Conservation (phyloP, 1,284 basidiomycete genomes). For the Moesziomyces antarcticus region DNA sequence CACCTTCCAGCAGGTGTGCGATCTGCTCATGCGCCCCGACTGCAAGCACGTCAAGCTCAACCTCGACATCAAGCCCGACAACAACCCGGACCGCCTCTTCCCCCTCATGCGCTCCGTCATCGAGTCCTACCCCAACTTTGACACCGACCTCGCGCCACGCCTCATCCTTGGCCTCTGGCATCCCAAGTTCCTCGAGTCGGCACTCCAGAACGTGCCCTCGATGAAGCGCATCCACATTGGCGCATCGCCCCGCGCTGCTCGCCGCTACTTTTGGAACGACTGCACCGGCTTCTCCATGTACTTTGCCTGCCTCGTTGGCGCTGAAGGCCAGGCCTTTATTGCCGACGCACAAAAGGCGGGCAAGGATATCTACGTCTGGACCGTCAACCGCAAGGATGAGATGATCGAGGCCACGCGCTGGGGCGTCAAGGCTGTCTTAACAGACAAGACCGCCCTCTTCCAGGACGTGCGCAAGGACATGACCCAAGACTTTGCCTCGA, state of each 20-base stretch:
- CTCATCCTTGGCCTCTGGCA: constrained; percentile 84
- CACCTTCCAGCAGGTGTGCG: constrained; percentile 62
- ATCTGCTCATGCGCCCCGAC: constrained; percentile 62
- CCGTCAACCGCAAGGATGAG: constrained; percentile 87
- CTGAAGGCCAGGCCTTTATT: constrained; percentile 78
- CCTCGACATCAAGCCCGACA: constrained; percentile 91
- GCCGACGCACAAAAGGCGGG: constrained; percentile 80
- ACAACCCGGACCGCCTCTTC: constrained; percentile 88
- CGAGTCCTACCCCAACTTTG: constrained; percentile 78
- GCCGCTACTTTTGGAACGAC: constrained; percentile 88
- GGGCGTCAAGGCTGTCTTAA: constrained; percentile 89
- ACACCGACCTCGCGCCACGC: constrained; percentile 85
- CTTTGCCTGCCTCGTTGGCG: constrained; percentile 79
- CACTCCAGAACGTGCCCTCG: constrained; percentile 81
- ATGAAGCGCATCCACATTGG: constrained; percentile 89
- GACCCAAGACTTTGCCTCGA: constrained; percentile 44
- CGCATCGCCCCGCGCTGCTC: constrained; percentile 74
- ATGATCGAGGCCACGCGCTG: constrained; percentile 96
- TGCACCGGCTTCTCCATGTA: constrained; percentile 89
- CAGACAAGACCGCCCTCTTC: constrained; percentile 83
- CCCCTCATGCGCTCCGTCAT: constrained; percentile 82
- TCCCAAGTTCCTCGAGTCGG: constrained; percentile 84
- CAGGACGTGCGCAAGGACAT: constrained; percentile 78
- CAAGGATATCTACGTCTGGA: constrained; percentile 94
- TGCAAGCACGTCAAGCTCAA: constrained; percentile 66